These are phyloP conservation scores for Botryotinia calthae DNA, from an alignment of 2,329 filamentous ascomycete species.

Conservation along the genomic window DNA sequence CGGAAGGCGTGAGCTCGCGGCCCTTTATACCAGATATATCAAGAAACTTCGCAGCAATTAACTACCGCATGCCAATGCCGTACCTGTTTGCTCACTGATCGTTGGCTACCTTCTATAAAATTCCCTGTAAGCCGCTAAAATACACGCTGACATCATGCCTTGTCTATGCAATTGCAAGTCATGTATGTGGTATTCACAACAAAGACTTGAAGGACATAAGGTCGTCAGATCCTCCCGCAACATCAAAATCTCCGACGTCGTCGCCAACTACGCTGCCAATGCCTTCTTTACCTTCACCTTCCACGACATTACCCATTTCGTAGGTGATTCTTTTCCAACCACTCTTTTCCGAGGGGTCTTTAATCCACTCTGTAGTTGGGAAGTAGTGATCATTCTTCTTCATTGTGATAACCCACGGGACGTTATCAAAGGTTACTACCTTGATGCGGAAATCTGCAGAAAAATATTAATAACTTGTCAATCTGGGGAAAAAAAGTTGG, in stretches of 20 bases:
- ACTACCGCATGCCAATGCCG: not conserved
- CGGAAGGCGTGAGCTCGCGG: not conserved
- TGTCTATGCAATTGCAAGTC: not conserved
- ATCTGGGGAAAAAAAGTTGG: not conserved
- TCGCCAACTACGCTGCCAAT: constrained; percentile 32
- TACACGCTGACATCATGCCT: not conserved
- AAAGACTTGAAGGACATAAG: not conserved
- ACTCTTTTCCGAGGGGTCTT: constrained; percentile 56
- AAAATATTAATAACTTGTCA: constrained; percentile 21
- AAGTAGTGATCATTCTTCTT: constrained; percentile 99
- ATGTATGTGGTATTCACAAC: not conserved
- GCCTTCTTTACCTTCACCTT: constrained; percentile 50
- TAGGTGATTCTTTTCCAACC: constrained; percentile 65
- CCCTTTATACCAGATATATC: not conserved
- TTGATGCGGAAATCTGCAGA: constrained; percentile 81
- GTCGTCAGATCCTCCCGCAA: constrained; percentile 20
- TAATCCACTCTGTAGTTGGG: constrained; percentile 68
- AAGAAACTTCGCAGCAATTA: not conserved
- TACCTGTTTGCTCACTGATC: not conserved
- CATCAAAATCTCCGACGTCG: constrained; percentile 34
- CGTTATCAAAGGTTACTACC: constrained; percentile 97
- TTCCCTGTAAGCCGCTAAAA: not conserved
- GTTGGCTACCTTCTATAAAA: not conserved
- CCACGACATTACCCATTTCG: constrained; percentile 52
- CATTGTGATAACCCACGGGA: constrained; percentile 99